These are phyloP conservation scores for Leccinum variabile DNA, from an alignment of 1,284 basidiomycete genomes.

Conservation along the genomic window DNA sequence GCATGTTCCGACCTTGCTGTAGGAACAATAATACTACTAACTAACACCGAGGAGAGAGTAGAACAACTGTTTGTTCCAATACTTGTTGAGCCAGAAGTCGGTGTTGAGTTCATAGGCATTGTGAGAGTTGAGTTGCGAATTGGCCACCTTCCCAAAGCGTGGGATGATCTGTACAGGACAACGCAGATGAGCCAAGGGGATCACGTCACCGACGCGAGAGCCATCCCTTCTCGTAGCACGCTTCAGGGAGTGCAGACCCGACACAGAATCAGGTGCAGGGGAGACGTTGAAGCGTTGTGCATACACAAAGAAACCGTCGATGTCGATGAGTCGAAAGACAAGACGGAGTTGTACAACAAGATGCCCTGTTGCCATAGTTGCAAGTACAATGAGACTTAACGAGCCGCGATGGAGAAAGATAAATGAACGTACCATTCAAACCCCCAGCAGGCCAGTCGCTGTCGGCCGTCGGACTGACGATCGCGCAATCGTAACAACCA, in stretches of 20 bases:
- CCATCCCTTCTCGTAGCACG: neutral
- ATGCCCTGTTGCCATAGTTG: no score
- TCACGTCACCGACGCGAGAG: neutral
- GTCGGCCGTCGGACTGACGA: neutral
- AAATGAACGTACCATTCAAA: neutral
- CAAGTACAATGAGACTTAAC: no score
- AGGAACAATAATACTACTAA: no score
- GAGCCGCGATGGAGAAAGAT: no score
- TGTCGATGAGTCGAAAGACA: neutral
- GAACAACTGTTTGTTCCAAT: neutral
- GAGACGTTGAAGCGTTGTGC: neutral
- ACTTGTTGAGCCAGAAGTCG: neutral
- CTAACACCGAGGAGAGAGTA: no score
- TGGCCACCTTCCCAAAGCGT: neutral
- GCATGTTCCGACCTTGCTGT: no score
- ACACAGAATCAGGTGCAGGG: neutral
- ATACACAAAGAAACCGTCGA: neutral
- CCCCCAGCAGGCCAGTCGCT: neutral
- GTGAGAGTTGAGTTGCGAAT: neutral
- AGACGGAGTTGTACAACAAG: neutral
- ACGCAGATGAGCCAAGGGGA: neutral
- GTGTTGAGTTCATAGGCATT: neutral
- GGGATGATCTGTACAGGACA: neutral
- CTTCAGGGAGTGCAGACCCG: neutral
- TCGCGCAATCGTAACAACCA: neutral